Evolutionary conservation across 352 stramenopile genomes (phyloP), one percentile per base, ranked within the genome.

Genomic region (Pythium dissimile): DNA sequence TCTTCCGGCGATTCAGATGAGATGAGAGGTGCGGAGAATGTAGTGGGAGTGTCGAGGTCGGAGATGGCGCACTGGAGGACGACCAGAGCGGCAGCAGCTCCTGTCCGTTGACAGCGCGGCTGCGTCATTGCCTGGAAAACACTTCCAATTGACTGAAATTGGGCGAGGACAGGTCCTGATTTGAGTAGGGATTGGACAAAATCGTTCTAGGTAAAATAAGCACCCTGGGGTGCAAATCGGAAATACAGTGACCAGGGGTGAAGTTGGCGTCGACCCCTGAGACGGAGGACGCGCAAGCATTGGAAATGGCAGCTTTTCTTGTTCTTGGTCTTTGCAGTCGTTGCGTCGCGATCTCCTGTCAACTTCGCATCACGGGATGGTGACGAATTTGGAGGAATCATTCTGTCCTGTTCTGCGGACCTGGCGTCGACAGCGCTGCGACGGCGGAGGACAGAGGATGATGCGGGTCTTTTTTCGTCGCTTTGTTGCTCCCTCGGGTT

Each of bases 21-120:
- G 28, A 16, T 5, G 16, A 5, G 32, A 5, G 20, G 47, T 20
- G 34, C 18, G 26, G 32, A 44, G 31, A 13, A 23, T 30, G 47
- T 34, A 10, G 20, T 11, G 30, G 30, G 20, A 30, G 39, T 15
- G 23, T 27, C 4, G 21, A 13, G 34, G 34, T 39, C 18, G 34
- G 34, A n/a, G n/a, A n/a, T n/a, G n/a, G n/a, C n/a, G n/a, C n/a
- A n/a, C n/a, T n/a, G n/a, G n/a, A n/a, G n/a, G n/a, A n/a, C n/a
- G n/a, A n/a, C n/a, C n/a, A n/a, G n/a, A n/a, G n/a, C n/a, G n/a
- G n/a, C n/a, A n/a, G n/a, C 9, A 54, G 9, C 46, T 54, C 30
- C 46, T 48, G 41, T 47, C 52, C 52, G 52, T 59, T 35, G 52
- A 59, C 52, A 64, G 48, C 56, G 35, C 23, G 38, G 24, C 46